Conservation (phyloP, 176 grass and related monocot genomes). For the Leersia perrieri region DNA sequence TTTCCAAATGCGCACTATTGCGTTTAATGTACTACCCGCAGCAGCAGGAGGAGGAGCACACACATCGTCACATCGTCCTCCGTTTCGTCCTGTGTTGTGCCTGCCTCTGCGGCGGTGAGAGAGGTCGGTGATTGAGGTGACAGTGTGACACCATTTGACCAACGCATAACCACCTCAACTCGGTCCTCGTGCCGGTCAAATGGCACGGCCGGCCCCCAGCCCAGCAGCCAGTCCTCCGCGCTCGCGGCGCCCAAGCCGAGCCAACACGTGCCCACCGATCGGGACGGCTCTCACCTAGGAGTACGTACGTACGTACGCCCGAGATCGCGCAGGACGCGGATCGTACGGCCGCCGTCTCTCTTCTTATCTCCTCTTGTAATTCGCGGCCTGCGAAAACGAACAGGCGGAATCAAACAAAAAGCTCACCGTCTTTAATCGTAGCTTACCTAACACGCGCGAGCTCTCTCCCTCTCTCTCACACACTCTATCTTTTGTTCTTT, state of each 20-base stretch:
- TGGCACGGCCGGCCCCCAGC: background rate
- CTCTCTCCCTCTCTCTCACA: too few species aligned
- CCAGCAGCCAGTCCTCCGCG: background rate
- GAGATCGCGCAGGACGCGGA: background rate
- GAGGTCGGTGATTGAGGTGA: background rate
- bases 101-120: background rate
- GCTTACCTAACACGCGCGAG: background rate
- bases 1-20: too few species aligned
- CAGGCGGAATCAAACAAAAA: background rate
- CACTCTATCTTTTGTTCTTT: background rate
- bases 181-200: background rate
- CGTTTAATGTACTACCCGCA: background rate
- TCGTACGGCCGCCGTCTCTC: slow-evolving; percentile 7
- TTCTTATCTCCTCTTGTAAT: background rate
- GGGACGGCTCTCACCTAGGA: too few species aligned
- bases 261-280: too few species aligned
- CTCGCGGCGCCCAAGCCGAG: too few species aligned
- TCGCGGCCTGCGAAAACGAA: background rate
- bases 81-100: background rate
- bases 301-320: background rate
- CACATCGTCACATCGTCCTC: background rate
- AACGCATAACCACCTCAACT: background rate
- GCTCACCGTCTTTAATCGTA: background rate
- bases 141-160: background rate
- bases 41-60: too few species aligned